Evolutionary conservation across 2,329 filamentous ascomycete species (phyloP), one percentile per base, ranked within the genome.

Genomic region (Epichloe aotearoae): DNA sequence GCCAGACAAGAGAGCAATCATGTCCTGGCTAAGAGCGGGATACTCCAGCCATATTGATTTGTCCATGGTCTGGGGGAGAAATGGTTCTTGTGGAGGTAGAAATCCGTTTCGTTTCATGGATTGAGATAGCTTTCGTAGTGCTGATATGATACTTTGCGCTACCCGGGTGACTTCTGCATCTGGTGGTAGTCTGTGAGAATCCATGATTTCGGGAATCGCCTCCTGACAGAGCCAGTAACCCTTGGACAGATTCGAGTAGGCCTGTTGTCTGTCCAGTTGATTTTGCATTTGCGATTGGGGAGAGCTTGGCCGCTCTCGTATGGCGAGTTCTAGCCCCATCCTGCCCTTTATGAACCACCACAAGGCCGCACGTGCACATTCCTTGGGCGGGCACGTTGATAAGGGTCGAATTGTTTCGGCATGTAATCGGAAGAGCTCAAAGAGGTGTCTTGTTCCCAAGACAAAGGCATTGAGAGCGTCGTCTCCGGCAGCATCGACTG

Each of bases 301-400:
- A 6, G 65, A 60, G 38, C 48, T 63, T 33, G 82, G 75, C 6
- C 79, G 76, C 49, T 80, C 82, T 53, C 87, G 77, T 45, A 94
- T 82, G 39, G 83, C 73, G 12, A 70, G 66, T 64, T 95, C 90
- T 48, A 95, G 73, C 10, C 82, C 81, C 60, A 83, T 79, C 54
- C 89, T 82, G 19, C 89, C 90, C 57, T 80, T 84, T 44, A 95
- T 63, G 61, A 95, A 94, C 90, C 90, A 96, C 90, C 90, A 96
- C 1, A 87, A 71, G 3, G 81, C 83, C 23, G 82, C 83, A 52
- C 86, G 77, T 10, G 84, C 73, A 70, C 90, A 84, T 53, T 88
- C 80, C 45, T 76, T 73, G 0, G 84, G 73, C 0, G 80, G 71
- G 47, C 79, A 83, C 33, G 76, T 74, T 50, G 79, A 73, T 4